These are phyloP conservation scores for Hemileia vastatrix DNA, from an alignment of 1,284 basidiomycete genomes.

Conservation along the genomic window DNA sequence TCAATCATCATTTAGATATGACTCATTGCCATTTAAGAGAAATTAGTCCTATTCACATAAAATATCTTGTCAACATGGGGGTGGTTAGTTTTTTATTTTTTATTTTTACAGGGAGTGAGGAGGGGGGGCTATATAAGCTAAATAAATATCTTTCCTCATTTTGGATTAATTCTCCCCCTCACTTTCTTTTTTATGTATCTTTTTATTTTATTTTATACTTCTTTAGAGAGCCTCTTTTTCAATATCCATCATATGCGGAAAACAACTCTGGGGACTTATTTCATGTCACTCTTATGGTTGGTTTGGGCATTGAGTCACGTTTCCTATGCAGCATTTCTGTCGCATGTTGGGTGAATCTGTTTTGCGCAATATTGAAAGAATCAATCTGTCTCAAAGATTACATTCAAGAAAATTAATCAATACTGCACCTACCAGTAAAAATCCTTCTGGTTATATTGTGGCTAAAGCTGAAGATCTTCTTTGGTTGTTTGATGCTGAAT, in stretches of 20 bases:
- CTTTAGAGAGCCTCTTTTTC: slow-evolving; percentile 36
- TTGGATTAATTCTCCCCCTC: background rate
- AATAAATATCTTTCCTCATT: too few relatives aligned
- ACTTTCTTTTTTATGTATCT: slow-evolving; percentile 1
- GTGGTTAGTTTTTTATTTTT: slow-evolving; percentile 47
- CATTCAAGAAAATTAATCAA: slow-evolving; percentile 73
- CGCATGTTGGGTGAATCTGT: slow-evolving; percentile 71
- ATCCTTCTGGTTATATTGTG: slow-evolving; percentile 73
- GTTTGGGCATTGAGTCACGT: slow-evolving; percentile 49
- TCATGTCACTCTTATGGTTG: slow-evolving; percentile 71
- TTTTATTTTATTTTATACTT: slow-evolving; percentile 33
- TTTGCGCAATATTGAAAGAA: slow-evolving; percentile 69
- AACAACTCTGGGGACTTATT: slow-evolving; percentile 72
- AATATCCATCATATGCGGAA: slow-evolving; percentile 71
- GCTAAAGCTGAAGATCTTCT: slow-evolving; percentile 77
- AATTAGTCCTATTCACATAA: slow-evolving; percentile 80
- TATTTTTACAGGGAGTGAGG: background rate
- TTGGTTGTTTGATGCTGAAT: slow-evolving; percentile 72
- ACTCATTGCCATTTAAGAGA: slow-evolving; percentile 75
- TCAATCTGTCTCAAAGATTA: slow-evolving; percentile 68
- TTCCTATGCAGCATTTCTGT: slow-evolving; percentile 40
- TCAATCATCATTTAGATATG: slow-evolving; percentile 70
- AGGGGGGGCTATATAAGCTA: slow-evolving; percentile 43
- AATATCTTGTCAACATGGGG: slow-evolving; percentile 51
- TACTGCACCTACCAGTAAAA: slow-evolving; percentile 60